Evolutionary conservation across 192 early-diverging fungal genomes (phyloP), one percentile per base, ranked within the genome.

Genomic region (Coemansia sp.): DNA sequence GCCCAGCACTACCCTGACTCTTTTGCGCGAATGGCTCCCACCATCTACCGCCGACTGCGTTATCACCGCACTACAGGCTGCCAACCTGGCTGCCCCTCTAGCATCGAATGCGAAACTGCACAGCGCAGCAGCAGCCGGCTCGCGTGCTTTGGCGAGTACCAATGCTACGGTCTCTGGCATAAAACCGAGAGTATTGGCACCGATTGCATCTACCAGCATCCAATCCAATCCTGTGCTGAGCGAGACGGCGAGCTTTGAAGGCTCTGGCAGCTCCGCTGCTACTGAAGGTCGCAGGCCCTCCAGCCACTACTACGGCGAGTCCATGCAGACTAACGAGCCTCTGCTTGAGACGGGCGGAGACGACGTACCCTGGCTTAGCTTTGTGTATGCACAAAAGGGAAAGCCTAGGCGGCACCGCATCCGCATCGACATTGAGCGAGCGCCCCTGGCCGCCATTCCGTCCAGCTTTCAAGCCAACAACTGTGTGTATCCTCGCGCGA

Each of bases 401-500:
- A 71, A 74, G 33, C 68, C 82, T 3, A 80, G 72, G 6, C 68
- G 82, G 15, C 88, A 90, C 63, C 72, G 72, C 8, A 84, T 93
- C 41, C 85, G 90, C 12, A 88, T 87, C 21, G 91, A 93, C 67
- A 69, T 93, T 34, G 87, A 93, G 32, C 59, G 72, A 15, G 81
- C 34, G 18, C 66, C 71, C 8, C 82, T 26, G 41, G 44, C 35
- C 58, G 74, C 27, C 69, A 92, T 58, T 42, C 81, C 54, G 34
- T 65, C 19, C 68, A 87, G 43, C 62, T 90, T 93, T 63, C 87
- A 87, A 65, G 43, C 41, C 8, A 83, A 76, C 29, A 95, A 94
- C 65, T 94, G 91, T 63, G 84, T 95, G 33, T 95, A 95, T 62
- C 90, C 90, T 12, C 82, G 88, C 14, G 94, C 94, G 6, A 84